phyloP scores from a whole-genome alignment of 129 eudicot genomes.

The Artemisia annua region DNA sequence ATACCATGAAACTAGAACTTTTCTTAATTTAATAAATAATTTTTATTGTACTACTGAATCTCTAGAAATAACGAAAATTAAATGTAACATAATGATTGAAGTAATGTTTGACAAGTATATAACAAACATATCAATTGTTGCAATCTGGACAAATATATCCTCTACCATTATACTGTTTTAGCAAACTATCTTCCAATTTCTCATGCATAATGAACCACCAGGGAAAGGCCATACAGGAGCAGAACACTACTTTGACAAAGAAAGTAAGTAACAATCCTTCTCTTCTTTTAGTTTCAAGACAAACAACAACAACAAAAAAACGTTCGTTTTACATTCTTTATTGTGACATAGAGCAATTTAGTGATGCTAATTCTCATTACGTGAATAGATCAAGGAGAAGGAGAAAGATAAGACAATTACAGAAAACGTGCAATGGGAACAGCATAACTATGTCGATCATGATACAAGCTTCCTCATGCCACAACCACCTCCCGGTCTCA shows the following conservation, averaged over 20 bases:
- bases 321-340: conserved; percentile 1
- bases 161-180: background rate
- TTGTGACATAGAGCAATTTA: background rate
- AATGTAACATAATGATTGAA: background rate
- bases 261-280: conserved; percentile 40
- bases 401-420: conserved; percentile 65
- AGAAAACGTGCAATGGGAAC: conserved; percentile 60
- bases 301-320: background rate
- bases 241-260: conserved; percentile 71
- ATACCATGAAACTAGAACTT: too few relatives aligned
- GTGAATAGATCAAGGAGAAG: conserved; percentile 66
- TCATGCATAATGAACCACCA: conserved; percentile 33
- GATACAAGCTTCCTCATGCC: conserved; percentile 49
- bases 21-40: too few relatives aligned
- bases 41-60: background rate
- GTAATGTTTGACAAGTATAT: background rate
- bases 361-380: background rate
- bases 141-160: conserved; percentile 8
- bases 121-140: background rate
- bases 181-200: conserved; percentile 1
- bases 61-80: background rate
- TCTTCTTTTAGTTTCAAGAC: background rate
- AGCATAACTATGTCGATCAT: conserved; percentile 40
- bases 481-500: conserved; percentile 48
- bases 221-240: conserved; percentile 95